These are phyloP conservation scores for Petrea volubilis DNA, from an alignment of 257 asterid species.

Conservation along the genomic window DNA sequence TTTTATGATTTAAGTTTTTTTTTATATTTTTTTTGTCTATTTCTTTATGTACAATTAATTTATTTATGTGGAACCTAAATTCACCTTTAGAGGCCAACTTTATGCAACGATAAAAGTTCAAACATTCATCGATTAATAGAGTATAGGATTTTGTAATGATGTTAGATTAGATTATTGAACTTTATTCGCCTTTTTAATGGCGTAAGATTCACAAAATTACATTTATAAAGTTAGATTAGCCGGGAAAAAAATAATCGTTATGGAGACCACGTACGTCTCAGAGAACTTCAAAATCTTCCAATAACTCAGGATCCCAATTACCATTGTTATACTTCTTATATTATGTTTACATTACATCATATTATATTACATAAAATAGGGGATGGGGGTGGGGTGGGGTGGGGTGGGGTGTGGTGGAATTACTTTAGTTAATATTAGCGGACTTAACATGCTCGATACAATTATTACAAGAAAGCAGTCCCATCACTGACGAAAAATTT, in stretches of 20 bases:
- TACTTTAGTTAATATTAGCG: no score
- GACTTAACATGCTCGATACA: no score
- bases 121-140: neutral
- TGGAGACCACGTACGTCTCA: neutral
- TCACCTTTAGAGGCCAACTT: constrained; percentile 15
- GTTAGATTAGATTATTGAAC: neutral
- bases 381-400: no score
- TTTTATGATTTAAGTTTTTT: neutral
- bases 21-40: no score
- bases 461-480: no score
- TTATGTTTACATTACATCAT: neutral
- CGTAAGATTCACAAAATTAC: constrained; percentile 4
- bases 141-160: no score
- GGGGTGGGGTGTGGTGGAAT: no score
- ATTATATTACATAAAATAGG: neutral
- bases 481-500: no score
- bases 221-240: neutral
- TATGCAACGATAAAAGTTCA: constrained; percentile 3
- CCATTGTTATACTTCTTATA: neutral
- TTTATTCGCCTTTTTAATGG: neutral
- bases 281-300: constrained; percentile 7
- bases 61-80: neutral
- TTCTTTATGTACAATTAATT: neutral
- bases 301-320: constrained; percentile 1
- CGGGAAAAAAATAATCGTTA: neutral